Percentiles rank a stretch among this genome's conserved stretches.
These are phyloP conservation scores for Blastomyces percursus DNA, from an alignment of 2,329 filamentous ascomycete species.

Conservation along the genomic window DNA sequence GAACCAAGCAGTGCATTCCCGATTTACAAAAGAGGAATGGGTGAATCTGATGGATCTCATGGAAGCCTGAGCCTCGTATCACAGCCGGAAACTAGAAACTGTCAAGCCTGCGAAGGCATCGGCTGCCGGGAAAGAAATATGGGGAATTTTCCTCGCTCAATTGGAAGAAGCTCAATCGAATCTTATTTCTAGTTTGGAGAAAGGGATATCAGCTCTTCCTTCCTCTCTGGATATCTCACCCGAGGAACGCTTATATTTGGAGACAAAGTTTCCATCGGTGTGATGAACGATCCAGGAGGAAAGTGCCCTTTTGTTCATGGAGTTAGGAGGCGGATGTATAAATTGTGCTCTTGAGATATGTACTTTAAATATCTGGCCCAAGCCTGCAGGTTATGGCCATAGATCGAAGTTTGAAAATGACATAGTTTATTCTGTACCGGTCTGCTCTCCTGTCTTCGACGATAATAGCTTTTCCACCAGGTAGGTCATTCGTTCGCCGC, in stretches of 20 bases:
- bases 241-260: neutral
- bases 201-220: neutral
- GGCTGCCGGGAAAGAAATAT: neutral
- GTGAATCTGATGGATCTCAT: neutral
- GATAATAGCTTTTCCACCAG: constrained; percentile 23
- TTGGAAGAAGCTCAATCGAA: neutral
- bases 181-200: neutral
- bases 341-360: neutral
- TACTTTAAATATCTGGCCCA: neutral
- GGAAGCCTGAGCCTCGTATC: neutral
- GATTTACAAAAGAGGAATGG: constrained; percentile 2
- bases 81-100: too few relatives aligned
- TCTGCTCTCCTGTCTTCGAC: neutral
- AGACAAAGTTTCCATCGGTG: neutral
- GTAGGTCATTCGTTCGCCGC: constrained; percentile 30
- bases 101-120: neutral
- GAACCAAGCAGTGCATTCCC: neutral
- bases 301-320: neutral
- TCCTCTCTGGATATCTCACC: neutral
- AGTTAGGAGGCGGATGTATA: neutral
- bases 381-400: neutral
- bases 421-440: neutral
- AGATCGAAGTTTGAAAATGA: neutral
- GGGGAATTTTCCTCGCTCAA: neutral
- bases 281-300: neutral